Base-by-base conservation (phyloP, 441 rosid species). In the Syzygium malaccense region DNA sequence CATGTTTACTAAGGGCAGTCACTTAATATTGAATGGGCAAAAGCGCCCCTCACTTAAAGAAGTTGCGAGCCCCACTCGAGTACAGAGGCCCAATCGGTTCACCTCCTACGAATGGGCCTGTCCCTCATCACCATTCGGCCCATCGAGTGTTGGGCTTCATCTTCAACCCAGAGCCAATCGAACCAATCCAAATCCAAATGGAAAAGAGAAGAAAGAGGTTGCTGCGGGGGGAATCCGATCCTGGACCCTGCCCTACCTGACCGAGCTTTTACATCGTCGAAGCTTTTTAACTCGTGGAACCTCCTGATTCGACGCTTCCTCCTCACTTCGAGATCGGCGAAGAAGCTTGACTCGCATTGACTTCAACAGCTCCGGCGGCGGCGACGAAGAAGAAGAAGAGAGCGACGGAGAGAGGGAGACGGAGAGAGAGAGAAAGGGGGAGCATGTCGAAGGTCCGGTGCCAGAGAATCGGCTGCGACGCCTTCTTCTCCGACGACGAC, bases 381-480 rank as follows among this genome's bases (percentile, higher is more conserved):
- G 48, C 48, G 48, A 7, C 48, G 48, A 45, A 45, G 48, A 45
- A 45, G 48, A 45, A 45, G 48, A 45, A 45, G 48, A 45, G 41
- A 2, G 28, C 57, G 64, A 58, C 79, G 78, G 85, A 87, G 87
- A 85, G 60, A 88, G 6, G 78, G 92, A 92, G 48, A 45, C 8
- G 92, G 90, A 85, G 92, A 54, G 83, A 87, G 86, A 84, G 87
- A 91, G 17, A 26, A 68, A 25, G 3, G 25, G 26, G n/a, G 89
- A 58, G 78, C 55, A 89, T 89, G 90, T 60, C 53, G 83, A 89
- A 53, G 83, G 25, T 93, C 51, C 96, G 87, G 51, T 98, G 99
- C 93, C 98, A 96, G 94, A 94, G 99, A 89, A 95, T 96, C 89
- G 98, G 99, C 89, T 98, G 99, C 96, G 60, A 95, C 91, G 96